These are phyloP conservation scores for Capsicum rhomboideum DNA, from an alignment of 257 asterid genomes.

Conservation along the genomic window DNA sequence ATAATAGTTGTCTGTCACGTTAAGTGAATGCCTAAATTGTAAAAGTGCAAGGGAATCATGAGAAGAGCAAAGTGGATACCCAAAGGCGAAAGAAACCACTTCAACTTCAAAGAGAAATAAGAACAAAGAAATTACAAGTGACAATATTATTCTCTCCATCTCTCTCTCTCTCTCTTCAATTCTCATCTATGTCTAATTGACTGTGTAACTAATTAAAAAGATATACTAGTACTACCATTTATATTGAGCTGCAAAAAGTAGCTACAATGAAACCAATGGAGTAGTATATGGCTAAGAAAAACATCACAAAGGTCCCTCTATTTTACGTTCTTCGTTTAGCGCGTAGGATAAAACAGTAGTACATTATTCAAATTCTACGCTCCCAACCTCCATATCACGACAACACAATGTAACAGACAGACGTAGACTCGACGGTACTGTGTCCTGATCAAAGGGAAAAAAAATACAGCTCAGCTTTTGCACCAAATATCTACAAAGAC, in stretches of 20 bases:
- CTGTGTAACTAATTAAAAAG: no score
- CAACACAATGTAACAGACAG: constrained; percentile 36
- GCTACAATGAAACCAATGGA: no score
- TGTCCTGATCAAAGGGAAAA: background rate
- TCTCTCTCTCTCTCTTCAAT: no score
- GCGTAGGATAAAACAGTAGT: background rate
- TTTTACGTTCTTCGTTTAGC: no score
- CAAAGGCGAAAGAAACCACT: background rate
- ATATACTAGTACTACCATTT: no score
- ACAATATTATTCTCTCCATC: no score
- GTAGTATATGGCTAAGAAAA: no score
- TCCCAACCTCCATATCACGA: constrained; percentile 32
- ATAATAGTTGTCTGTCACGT: background rate
- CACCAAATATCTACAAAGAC: background rate
- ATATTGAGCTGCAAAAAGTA: no score
- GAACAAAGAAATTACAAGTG: no score
- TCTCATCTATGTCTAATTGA: no score
- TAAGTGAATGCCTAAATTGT: background rate
- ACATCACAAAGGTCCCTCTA: no score
- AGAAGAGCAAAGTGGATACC: background rate
- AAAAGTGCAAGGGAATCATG: background rate
- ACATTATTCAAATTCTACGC: constrained; percentile 14
- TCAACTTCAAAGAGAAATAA: background rate
- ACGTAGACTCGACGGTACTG: constrained; percentile 51
- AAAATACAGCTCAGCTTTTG: background rate